phyloP scores from a whole-genome alignment of 805 yeast species.

The Wickerhamomyces kurtzmanii region DNA sequence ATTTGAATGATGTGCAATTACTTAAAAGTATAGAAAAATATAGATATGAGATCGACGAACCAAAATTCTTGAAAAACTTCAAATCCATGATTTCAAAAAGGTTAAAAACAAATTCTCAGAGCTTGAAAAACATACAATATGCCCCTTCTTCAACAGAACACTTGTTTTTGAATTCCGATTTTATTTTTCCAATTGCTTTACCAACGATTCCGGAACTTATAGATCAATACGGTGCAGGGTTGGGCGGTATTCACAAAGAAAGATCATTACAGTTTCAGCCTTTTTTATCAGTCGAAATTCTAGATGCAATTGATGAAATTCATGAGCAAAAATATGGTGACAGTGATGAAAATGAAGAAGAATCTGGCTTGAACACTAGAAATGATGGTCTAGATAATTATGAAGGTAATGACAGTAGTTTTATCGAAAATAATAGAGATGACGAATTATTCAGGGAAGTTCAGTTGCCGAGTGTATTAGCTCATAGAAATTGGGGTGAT shows the following conservation, averaged over 20 bases:
- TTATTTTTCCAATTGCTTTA: constrained; percentile 45
- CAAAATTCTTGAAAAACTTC: constrained; percentile 37
- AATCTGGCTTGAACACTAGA: constrained; percentile 5
- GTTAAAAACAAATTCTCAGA: constrained; percentile 6
- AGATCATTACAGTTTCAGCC: constrained; percentile 61
- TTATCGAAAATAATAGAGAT: constrained; percentile 19
- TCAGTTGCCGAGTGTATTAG: constrained; percentile 37
- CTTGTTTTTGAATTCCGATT: constrained; percentile 40
- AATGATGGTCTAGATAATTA: constrained; percentile 8
- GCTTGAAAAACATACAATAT: constrained; percentile 9
- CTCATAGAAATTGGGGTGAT: constrained; percentile 43
- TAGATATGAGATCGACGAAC: constrained; percentile 77
- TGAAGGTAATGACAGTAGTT: constrained; percentile 5
- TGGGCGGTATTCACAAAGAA: constrained; percentile 47
- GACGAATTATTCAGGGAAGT: constrained; percentile 40
- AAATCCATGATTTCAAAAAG: constrained; percentile 6
- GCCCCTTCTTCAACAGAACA: constrained; percentile 9
- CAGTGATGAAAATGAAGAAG: constrained; percentile 7
- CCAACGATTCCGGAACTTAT: constrained; percentile 73
- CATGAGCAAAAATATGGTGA: constrained; percentile 29
- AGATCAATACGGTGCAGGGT: constrained; percentile 67
- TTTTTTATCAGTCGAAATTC: constrained; percentile 52
- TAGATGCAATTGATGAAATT: constrained; percentile 66
- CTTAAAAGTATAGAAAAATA: constrained; percentile 65
- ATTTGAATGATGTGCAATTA: constrained; percentile 61